Evolutionary conservation across 1,284 basidiomycete species (phyloP).

Genomic region (Pascua sp.): DNA sequence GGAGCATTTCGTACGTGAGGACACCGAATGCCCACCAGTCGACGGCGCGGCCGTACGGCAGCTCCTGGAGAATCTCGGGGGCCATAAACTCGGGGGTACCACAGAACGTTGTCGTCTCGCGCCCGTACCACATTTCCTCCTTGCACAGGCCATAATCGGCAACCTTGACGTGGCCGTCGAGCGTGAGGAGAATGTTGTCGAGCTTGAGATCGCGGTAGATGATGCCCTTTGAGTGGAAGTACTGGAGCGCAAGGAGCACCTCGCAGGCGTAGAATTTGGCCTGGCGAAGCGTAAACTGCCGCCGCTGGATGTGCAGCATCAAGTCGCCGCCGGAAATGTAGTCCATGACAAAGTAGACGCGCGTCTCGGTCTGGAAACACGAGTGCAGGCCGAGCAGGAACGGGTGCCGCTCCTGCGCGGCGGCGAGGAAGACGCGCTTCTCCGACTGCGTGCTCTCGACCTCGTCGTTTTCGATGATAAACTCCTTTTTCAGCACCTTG

Average conservation of each 20-base stretch:
- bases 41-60: conserved; percentile 95
- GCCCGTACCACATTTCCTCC: conserved; percentile 96
- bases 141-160: conserved; percentile 99
- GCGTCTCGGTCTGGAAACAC: conserved; percentile 99
- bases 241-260: conserved; percentile 91
- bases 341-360: conserved; percentile 82
- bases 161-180: conserved; percentile 98
- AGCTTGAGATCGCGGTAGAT: conserved; percentile 93
- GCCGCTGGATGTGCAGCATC: conserved; percentile 77
- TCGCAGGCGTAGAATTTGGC: conserved; percentile 99
- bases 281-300: conserved; percentile 72
- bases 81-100: conserved; percentile 99
- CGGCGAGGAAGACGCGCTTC: conserved; percentile 95
- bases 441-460: conserved; percentile 99
- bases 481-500: conserved; percentile 99
- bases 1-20: conserved; percentile 96
- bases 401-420: conserved; percentile 92
- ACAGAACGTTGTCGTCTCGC: conserved; percentile 98
- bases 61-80: conserved; percentile 97
- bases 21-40: conserved; percentile 99
- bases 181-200: conserved; percentile 94
- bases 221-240: conserved; percentile 97
- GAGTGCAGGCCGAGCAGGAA: conserved; percentile 96
- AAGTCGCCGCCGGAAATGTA: conserved; percentile 73
- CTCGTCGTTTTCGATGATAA: conserved; percentile 99